Conservation (phyloP, 2,329 filamentous ascomycete species). For the Cladosporium austrohemisphaericum region DNA sequence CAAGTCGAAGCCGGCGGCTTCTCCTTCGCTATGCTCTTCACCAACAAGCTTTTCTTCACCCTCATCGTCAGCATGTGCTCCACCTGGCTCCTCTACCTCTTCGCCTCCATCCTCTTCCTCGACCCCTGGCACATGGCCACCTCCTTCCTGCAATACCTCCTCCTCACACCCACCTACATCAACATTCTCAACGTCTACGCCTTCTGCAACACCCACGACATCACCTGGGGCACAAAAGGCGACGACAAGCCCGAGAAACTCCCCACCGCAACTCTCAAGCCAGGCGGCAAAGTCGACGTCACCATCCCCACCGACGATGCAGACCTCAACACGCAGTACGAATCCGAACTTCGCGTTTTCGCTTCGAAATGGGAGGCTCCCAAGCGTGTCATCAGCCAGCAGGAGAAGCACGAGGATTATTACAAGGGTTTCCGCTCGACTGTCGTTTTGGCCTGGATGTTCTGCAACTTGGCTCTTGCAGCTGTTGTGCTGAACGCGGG, state of each 20-base stretch:
- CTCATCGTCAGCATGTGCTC: constrained; percentile 88
- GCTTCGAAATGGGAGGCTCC: constrained; percentile 69
- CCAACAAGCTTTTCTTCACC: constrained; percentile 85
- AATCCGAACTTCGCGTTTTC: constrained; percentile 75
- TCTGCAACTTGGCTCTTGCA: constrained; percentile 84
- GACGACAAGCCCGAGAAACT: constrained; percentile 93
- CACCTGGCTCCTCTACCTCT: constrained; percentile 88
- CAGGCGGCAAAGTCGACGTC: constrained; percentile 92
- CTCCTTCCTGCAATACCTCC: constrained; percentile 86
- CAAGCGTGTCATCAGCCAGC: constrained; percentile 56
- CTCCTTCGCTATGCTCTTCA: constrained; percentile 69
- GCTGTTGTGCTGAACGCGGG: constrained; percentile 84
- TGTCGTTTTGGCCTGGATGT: constrained; percentile 93
- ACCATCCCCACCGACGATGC: constrained; percentile 81
- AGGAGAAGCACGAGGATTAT: constrained; percentile 92
- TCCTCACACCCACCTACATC: constrained; percentile 93
- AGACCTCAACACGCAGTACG: constrained; percentile 92
- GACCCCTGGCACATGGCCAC: constrained; percentile 99
- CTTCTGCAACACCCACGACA: constrained; percentile 97
- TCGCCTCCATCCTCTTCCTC: constrained; percentile 89
- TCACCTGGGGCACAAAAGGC: constrained; percentile 97
- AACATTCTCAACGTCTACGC: constrained; percentile 99
- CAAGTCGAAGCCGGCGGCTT: constrained; percentile 64
- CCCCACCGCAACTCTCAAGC: constrained; percentile 82
- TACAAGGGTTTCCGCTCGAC: constrained; percentile 93